phyloP scores from a whole-genome alignment of 352 stramenopile species.

The Thalassiosira hispida region DNA sequence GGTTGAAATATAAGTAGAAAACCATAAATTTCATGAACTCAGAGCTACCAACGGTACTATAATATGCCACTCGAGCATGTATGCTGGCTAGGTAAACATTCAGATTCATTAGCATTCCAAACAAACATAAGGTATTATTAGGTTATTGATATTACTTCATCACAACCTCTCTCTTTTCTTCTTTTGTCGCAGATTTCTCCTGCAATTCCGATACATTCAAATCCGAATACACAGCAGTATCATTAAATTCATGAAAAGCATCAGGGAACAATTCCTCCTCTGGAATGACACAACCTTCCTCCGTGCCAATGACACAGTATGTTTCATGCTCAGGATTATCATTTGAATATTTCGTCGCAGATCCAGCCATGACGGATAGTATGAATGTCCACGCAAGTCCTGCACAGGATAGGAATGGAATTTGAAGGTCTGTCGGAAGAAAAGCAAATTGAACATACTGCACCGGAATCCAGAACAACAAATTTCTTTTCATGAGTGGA shows the following conservation, averaged over 20 bases:
- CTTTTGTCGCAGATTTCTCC: neutral
- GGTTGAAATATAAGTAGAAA: too few relatives aligned
- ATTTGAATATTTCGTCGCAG: conserved; percentile 47
- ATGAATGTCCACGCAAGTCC: conserved; percentile 75
- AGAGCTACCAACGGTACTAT: too few relatives aligned
- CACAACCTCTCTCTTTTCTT: conserved; percentile 18
- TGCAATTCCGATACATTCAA: neutral
- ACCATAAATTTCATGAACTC: too few relatives aligned
- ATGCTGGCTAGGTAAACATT: conserved; percentile 1
- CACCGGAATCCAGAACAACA: conserved; percentile 79
- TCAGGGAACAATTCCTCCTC: neutral
- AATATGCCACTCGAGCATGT: conserved; percentile 20
- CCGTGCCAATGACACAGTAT: conserved; percentile 19
- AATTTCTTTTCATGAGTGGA: conserved; percentile 75
- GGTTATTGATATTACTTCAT: conserved; percentile 18
- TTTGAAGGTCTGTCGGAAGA: conserved; percentile 69
- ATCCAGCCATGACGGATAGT: conserved; percentile 58
- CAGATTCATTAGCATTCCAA: too few relatives aligned
- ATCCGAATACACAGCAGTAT: neutral
- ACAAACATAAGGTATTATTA: too few relatives aligned
- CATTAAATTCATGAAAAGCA: neutral
- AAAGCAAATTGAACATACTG: conserved; percentile 77
- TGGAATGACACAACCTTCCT: neutral
- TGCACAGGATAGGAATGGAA: conserved; percentile 67
- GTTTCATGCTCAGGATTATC: conserved; percentile 26